Evolutionary conservation across 2,329 filamentous ascomycete species (phyloP).

Genomic region (Verticillium tricorpus): DNA sequence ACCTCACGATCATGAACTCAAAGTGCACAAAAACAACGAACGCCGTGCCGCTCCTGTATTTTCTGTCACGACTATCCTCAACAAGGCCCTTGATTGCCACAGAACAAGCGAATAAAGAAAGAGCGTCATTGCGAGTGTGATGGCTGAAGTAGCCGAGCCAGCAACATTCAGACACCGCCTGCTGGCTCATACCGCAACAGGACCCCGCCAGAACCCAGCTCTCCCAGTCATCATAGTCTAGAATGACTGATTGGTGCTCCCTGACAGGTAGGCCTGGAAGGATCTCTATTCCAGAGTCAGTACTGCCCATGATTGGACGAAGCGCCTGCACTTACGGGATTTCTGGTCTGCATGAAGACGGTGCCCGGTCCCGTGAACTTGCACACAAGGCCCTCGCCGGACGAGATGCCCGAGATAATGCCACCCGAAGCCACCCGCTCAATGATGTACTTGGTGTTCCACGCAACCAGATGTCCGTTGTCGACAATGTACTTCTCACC

Average conservation of each 20-base stretch:
- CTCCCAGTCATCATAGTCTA: background rate
- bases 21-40: too few species aligned
- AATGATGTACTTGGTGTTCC: slow-evolving; percentile 92
- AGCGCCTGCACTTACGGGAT: slow-evolving; percentile 51
- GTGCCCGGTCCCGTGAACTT: slow-evolving; percentile 91
- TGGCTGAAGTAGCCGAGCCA: too few species aligned
- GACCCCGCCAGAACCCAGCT: background rate
- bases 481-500: slow-evolving; percentile 89
- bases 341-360: slow-evolving; percentile 88
- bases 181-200: background rate
- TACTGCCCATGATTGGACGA: background rate
- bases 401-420: slow-evolving; percentile 79
- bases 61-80: too few species aligned
- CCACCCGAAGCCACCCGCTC: slow-evolving; percentile 88
- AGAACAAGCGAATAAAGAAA: too few species aligned
- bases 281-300: slow-evolving; percentile 33
- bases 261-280: slow-evolving; percentile 48
- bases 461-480: slow-evolving; percentile 90
- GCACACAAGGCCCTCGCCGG: slow-evolving; percentile 86
- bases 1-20: too few species aligned
- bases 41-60: too few species aligned
- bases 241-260: slow-evolving; percentile 31
- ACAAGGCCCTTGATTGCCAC: too few species aligned
- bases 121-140: too few species aligned
- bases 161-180: too few species aligned